Evolutionary conservation across 78 protist species (phyloP).

Genomic region (Emiliania huxleyi): DNA sequence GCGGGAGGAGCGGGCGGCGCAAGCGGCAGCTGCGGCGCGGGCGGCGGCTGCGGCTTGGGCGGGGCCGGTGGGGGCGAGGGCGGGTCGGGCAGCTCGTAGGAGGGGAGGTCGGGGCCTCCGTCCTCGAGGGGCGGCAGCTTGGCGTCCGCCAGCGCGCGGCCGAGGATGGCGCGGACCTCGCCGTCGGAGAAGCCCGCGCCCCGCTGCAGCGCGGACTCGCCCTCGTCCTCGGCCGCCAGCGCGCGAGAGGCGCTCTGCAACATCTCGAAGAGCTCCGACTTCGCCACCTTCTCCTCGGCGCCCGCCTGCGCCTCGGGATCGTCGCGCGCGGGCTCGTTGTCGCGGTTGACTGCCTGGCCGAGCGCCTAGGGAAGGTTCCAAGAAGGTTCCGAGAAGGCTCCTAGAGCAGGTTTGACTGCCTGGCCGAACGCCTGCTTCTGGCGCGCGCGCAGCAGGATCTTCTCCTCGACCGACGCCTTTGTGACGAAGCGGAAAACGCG

Average conservation of each 20-base stretch:
- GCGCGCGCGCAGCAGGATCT: slow-evolving; percentile 89
- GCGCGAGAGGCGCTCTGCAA: too few species aligned
- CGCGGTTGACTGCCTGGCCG: not conserved
- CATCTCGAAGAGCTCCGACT: not conserved
- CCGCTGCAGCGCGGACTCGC: not conserved
- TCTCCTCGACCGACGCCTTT: slow-evolving; percentile 86
- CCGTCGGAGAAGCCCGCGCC: not conserved
- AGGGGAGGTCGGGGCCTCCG: too few species aligned
- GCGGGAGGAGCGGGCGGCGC: too few species aligned
- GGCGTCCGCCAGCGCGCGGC: not conserved
- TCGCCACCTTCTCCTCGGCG: not conserved
- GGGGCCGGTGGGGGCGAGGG: not conserved
- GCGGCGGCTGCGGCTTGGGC: not conserved
- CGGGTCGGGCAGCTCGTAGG: not conserved
- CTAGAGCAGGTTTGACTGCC: slow-evolving; percentile 70
- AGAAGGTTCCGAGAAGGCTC: too few species aligned
- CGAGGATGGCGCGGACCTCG: not conserved
- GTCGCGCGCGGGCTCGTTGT: not conserved
- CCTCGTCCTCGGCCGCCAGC: not conserved
- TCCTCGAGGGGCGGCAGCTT: too few species aligned
- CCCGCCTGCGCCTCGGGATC: not conserved
- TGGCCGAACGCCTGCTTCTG: slow-evolving; percentile 86
- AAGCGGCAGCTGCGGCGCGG: not conserved
- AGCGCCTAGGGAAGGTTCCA: too few species aligned
- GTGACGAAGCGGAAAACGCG: slow-evolving; percentile 83